Base-by-base conservation (phyloP, 2,329 filamentous ascomycete genomes). In the Penicillium sp. region DNA sequence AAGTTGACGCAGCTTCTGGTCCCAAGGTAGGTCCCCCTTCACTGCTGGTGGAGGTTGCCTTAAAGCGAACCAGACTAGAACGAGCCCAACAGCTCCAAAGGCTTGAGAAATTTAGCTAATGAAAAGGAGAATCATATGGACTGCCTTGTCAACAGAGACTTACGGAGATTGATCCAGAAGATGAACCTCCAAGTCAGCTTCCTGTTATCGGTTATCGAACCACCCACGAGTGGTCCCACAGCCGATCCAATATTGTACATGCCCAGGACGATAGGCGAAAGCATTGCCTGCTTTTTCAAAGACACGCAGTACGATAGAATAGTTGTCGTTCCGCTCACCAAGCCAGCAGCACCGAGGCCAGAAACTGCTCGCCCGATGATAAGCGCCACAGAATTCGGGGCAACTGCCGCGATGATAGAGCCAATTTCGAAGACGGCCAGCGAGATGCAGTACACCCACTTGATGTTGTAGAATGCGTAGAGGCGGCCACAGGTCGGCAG, bases 91-190 rank as follows among this genome's bases (percentile, higher is more conserved):
- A 12, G 25, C 25, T 25, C 59, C 59, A 22, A 61, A 61, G 5
- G 59, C 59, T 61, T 38, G 2, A 10, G 42, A 22, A 2, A 2
- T 3, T 58, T 50, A 58, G 50, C n/a, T 12, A 39, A 14, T 52
- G 0, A 22, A 54, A 14, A 41, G 15, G 47, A 42, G 25, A 8
- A 57, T 12, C 2, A 8, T 7, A 37, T 34, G 37, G 51, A 34
- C 50, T 45, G 51, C 11, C 5, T 51, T 15, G 4, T 25, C 2
- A 28, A 53, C 5, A 25, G 38, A 10, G 12, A 54, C 61, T 58
- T 28, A 63, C 61, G 82, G 1, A 84, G 69, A 63, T 85, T 84
- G 70, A 84, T 82, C 62, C 78, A 82, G 70, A 81, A 80, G 58
- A 68, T 82, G 78, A 79, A 81, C 5, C 80, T 68, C 79, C 80